Conservation (phyloP, 306 rosid genomes). For the Psophocarpus tetragonolobus region DNA sequence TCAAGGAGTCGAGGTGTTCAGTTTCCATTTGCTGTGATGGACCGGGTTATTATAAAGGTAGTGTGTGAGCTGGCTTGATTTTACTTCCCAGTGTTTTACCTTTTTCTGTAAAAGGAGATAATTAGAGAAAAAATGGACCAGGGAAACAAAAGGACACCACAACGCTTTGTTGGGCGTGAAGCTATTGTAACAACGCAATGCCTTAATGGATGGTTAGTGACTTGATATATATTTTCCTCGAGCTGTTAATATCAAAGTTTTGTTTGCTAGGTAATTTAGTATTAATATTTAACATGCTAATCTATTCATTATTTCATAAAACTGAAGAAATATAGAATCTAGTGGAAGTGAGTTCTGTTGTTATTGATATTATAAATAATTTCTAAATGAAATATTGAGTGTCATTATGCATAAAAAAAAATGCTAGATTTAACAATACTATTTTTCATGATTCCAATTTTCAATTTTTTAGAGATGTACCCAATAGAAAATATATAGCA, state of each 20-base stretch:
- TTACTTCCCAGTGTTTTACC: neutral
- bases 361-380: neutral
- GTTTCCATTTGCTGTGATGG: constrained; percentile 91
- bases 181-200: constrained; percentile 99
- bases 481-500: neutral
- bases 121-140: constrained; percentile 45
- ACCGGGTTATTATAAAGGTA: constrained; percentile 95
- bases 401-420: neutral
- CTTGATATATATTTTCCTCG: constrained; percentile 8
- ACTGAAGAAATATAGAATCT: neutral
- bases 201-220: constrained; percentile 94
- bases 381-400: neutral
- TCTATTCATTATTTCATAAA: neutral
- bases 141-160: constrained; percentile 99
- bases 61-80: constrained; percentile 2
- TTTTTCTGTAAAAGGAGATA: constrained; percentile 21
- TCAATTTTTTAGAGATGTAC: neutral
- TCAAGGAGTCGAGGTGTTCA: constrained; percentile 92
- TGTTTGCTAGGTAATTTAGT: constrained; percentile 13
- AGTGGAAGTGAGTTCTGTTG: neutral
- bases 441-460: neutral
- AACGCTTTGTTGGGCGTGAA: constrained; percentile 95
- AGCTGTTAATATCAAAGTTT: constrained; percentile 18
- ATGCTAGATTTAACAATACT: neutral
- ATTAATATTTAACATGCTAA: neutral